Conservation (phyloP, 495 filamentous ascomycete species). For the Aspergillus avenaceus region DNA sequence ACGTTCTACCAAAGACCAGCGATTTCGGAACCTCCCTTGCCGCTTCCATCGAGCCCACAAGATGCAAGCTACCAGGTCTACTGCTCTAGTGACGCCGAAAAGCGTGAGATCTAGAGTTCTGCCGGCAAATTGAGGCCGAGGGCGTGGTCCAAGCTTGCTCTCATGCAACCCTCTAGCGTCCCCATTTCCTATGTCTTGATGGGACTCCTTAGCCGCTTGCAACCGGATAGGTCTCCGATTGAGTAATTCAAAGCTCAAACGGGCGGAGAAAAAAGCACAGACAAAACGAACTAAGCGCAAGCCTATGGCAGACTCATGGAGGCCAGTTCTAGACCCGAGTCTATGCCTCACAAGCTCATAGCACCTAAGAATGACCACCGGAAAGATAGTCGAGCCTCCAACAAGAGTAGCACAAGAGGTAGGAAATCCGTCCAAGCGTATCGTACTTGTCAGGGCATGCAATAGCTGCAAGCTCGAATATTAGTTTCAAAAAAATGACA, state of each 20-base stretch:
- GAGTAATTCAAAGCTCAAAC: constrained; percentile 44
- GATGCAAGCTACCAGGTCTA: constrained; percentile 66
- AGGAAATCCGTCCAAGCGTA: constrained; percentile 59
- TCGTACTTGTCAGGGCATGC: constrained; percentile 30
- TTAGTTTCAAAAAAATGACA: background rate
- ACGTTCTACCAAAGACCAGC: constrained; percentile 50
- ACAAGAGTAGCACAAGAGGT: constrained; percentile 76
- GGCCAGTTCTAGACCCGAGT: constrained; percentile 12
- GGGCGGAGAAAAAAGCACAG: constrained; percentile 42
- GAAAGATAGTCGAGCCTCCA: constrained; percentile 73
- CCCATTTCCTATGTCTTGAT: constrained; percentile 3
- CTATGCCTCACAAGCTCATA: constrained; percentile 22
- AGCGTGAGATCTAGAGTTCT: constrained; percentile 84
- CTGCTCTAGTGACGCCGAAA: constrained; percentile 70
- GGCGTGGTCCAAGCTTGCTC: constrained; percentile 12
- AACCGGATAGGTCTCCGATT: constrained; percentile 33
- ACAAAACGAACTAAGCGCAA: constrained; percentile 34
- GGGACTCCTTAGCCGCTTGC: constrained; percentile 7
- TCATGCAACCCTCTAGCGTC: constrained; percentile 42
- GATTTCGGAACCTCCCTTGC: constrained; percentile 26
- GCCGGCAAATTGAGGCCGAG: constrained; percentile 51
- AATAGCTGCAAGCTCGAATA: constrained; percentile 23
- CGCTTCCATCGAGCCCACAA: constrained; percentile 53
- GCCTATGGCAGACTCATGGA: constrained; percentile 13
- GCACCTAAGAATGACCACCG: constrained; percentile 30